Base-by-base conservation (phyloP, 1,284 basidiomycete genomes). In the Serendipita sp. region DNA sequence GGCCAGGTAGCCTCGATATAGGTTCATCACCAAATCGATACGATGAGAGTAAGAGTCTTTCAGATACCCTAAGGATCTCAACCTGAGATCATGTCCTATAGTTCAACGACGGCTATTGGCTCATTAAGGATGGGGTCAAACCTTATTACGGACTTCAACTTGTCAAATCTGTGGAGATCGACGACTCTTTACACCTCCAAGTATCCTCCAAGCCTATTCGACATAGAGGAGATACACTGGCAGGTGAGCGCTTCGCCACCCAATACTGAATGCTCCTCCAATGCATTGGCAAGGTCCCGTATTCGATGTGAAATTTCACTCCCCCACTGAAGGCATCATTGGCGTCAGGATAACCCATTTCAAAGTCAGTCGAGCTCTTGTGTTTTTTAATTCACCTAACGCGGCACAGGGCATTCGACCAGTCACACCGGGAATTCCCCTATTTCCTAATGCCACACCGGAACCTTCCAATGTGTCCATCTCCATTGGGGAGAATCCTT, bases 171-270 rank as follows among this genome's bases (percentile, higher is more conserved):
- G 74, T 73, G 34, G 70, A 72, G 22, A 75, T 79, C 34, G 71
- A 73, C 10, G 74, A 76, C 53, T 80, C 78, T 1, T 78, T 82
- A 66, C 76, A 81, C 67, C 74, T 85, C 5, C 78, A 82, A 62
- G 83, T 87, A 38, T 75, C 87, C 4, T 83, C 84, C 4, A 79
- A 79, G 60, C 82, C 82, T 17, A 82, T 87, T 66, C 77, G 79
- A 61, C 80, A 84, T 70, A 77, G 85, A 61, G 85, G 85, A 30
- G 85, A 87, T 69, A 86, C 85, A 0, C 74, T 87, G 17, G 82
- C 81, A 66, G 83, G 82, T 81, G 63, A 29, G 75, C 45, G n/a
- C 17, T 49, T 49, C 2, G 62, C 70, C 38, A 70, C 69, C 6
- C 55, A 70, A 8, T 29, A 22, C 67, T 61, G 66, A 26, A 3